Evolutionary conservation across 345 rosid genomes (phyloP), one percentile per base, ranked within the genome.

Genomic region (Citrus cavaleriei): DNA sequence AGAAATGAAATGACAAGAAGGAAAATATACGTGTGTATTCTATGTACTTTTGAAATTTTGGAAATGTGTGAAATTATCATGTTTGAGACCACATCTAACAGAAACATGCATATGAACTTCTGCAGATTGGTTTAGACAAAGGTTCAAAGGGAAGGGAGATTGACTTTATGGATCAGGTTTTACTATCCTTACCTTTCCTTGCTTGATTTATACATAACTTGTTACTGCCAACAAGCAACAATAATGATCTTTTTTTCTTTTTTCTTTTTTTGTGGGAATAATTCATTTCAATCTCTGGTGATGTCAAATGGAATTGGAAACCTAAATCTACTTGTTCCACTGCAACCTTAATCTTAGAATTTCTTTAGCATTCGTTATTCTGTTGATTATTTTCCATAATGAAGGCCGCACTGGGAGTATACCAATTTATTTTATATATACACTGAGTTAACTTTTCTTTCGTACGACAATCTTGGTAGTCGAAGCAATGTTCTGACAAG

Each of bases 51-150:
- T 4, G n/a, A 55, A 57, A 73, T 51, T 4, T 49, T 51, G 6
- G 18, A 51, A 54, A 71, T 51, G 38, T 70, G 24, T 54, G 62
- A 27, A 72, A 72, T 72, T 32, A 57, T 55, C 63, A 32, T 19
- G 74, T 28, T 71, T 46, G 10, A 35, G 70, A 28, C 61, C 6
- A 25, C 24, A 16, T 34, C 64, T 68, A 40, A 51, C 27, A 10
- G 28, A 59, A 30, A 49, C 9, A 1, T 70, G 68, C 68, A 24
- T 34, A 1, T 67, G 71, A 30, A 67, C 9, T 5, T 62, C 37
- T 68, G 65, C 88, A 92, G 97, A 91, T 94, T 87, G 98, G 99
- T 74, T 82, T 94, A 78, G 98, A 96, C 84, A 96, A 93, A 86
- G 98, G 98, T 59, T 93, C 94, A 37, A 89, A 79, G 66, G 98